A percentile compares a stretch with the other conserved stretches of the same genome.
Conservation (phyloP, 371 early-diverging fungal genomes). For the Rhizopus sp. region DNA sequence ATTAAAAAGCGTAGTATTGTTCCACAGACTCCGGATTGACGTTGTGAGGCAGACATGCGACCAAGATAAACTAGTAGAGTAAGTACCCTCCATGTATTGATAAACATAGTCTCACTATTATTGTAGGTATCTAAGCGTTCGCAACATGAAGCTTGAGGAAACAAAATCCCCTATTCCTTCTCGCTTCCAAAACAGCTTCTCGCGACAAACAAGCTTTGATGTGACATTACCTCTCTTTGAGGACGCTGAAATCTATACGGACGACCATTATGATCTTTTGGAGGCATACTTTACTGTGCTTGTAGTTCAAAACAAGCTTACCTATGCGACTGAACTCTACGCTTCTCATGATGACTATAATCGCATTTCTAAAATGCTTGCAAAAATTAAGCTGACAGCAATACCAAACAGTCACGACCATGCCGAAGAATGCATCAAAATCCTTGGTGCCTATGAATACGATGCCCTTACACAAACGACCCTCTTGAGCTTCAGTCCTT, state of each 20-base stretch:
- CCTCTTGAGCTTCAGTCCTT: constrained; percentile 21
- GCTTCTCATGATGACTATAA: constrained; percentile 23
- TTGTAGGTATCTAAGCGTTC: constrained; percentile 9
- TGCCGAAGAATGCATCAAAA: constrained; percentile 3
- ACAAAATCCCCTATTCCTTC: constrained; percentile 9
- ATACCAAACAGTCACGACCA: not conserved
- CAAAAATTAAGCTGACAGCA: constrained; percentile 21
- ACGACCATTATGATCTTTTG: constrained; percentile 3
- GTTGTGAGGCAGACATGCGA: constrained; percentile 24
- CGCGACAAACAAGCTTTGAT: not conserved
- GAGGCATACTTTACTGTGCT: constrained; percentile 28
- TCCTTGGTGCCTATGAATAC: constrained; percentile 15
- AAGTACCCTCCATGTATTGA: constrained; percentile 6
- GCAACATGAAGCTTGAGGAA: not conserved
- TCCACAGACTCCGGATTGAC: constrained; percentile 27
- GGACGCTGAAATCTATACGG: not conserved
- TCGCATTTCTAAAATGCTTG: constrained; percentile 18
- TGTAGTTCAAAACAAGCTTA: constrained; percentile 12
- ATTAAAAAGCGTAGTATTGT: constrained; percentile 23
- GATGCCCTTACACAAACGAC: constrained; percentile 19
- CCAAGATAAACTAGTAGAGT: constrained; percentile 27
- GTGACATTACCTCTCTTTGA: constrained; percentile 9
- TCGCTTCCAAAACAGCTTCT: not conserved
- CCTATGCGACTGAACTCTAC: constrained; percentile 14
- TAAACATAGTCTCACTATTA: not conserved